phyloP scores from a whole-genome alignment of 148 eudicot genomes.

The Amaranthus cruentus region DNA sequence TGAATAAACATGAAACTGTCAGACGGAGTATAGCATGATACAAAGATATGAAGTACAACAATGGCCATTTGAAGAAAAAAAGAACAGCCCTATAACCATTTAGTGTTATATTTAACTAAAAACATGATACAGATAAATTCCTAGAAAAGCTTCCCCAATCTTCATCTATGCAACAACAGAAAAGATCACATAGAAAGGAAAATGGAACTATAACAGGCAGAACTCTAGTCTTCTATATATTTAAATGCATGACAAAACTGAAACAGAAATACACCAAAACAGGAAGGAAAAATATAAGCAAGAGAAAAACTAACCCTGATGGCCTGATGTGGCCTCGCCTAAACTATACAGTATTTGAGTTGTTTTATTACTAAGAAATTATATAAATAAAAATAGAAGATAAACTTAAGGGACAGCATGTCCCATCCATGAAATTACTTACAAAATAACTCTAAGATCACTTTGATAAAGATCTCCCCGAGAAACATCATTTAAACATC shows the following conservation, averaged over 20 bases:
- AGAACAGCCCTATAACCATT: not conserved
- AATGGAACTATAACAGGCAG: not conserved
- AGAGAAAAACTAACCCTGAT: not conserved
- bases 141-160: not conserved
- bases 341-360: no score
- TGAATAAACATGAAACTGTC: slow-evolving; percentile 24
- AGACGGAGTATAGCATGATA: slow-evolving; percentile 2
- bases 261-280: not conserved
- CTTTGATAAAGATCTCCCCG: no score
- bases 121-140: not conserved
- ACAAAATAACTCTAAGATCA: no score
- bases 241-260: not conserved
- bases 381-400: no score
- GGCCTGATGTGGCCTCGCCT: no score
- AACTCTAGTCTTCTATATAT: not conserved
- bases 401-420: no score
- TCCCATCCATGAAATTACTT: no score
- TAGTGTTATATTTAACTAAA: not conserved
- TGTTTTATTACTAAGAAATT: no score
- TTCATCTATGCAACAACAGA: not conserved
- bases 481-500: no score
- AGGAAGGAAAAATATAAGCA: not conserved
- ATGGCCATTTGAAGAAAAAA: not conserved
- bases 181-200: not conserved
- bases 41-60: not conserved